Base-by-base conservation (phyloP, 129 eudicot genomes). In the Kitagawia praeruptora region DNA sequence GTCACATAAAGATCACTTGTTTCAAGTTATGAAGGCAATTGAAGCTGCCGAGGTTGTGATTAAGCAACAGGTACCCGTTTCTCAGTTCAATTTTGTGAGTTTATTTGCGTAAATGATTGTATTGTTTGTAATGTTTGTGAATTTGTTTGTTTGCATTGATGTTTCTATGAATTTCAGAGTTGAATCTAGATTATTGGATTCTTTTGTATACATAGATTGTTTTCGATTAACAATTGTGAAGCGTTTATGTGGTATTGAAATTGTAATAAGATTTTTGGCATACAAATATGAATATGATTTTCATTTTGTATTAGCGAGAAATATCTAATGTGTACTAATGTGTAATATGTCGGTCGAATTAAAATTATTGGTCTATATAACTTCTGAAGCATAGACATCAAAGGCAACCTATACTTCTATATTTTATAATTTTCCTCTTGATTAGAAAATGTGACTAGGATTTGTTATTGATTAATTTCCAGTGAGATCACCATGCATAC, bases 11-110 rank as follows among this genome's bases (percentile, higher is more conserved):
- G 88, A 89, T 78, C 92, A 89, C 53, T 83, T 91, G 85, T 89
- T 85, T 91, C 93, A 93, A 88, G 97, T 93, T 28, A 86, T 88
- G 89, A 93, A 91, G 85, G 98, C 95, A 27, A 90, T 93, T 28
- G 97, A 93, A 85, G 97, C 96, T 81, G 98, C 98, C 34, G 98
- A 93, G 82, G 91, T 93, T 54, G 89, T 96, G 28, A 89, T 93
- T 54, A 88, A 87, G 75, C 97, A 93, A 76, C 98, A 93, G 96
- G 98, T 91, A 15, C 54, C 1, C 5, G 58, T 4, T 51, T 51
- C 23, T 23, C 66, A 21, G 27, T 54, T 54, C 27, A 58, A 23
- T n/a, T 58, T n/a, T 58, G 67, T n/a, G 8, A 23, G 31, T 8
- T 23, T 58, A 1, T 23, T 23, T n/a, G 4, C 2, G 4, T 58